Conservation (phyloP, 768 basidiomycete genomes). For the Calocera viscosa region DNA sequence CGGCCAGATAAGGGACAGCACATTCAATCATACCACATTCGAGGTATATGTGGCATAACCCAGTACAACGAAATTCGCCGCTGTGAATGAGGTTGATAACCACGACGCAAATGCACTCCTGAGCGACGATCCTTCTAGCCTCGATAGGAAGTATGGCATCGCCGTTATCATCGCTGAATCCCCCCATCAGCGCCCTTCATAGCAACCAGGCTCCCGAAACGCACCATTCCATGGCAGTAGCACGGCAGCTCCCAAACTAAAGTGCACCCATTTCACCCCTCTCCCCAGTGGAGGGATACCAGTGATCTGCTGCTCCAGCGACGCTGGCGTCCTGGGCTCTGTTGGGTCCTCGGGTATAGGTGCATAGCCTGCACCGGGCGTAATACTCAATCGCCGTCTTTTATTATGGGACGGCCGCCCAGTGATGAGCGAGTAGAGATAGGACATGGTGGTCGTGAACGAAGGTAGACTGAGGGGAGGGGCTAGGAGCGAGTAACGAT, state of each 20-base stretch:
- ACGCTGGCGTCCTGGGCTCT: not conserved
- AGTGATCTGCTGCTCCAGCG: not conserved
- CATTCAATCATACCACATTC: constrained; percentile 40
- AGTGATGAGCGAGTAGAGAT: not conserved
- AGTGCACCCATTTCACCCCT: constrained; percentile 41
- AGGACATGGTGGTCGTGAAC: not conserved
- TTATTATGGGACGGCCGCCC: not conserved
- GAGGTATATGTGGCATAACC: constrained; percentile 60
- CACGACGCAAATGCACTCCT: constrained; percentile 52
- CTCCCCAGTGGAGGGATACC: not conserved
- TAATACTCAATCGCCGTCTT: not conserved
- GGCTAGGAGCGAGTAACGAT: not conserved
- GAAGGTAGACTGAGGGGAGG: not conserved
- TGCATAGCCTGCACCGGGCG: not conserved
- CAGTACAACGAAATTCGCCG: constrained; percentile 54
- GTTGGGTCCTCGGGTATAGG: not conserved
- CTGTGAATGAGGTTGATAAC: constrained; percentile 47
- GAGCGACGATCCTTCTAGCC: constrained; percentile 48
- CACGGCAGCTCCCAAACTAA: constrained; percentile 63
- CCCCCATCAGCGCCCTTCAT: not conserved
- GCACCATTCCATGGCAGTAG: constrained; percentile 85
- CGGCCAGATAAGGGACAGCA: not conserved
- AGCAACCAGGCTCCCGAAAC: constrained; percentile 17
- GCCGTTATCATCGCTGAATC: constrained; percentile 72
- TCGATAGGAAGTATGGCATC: constrained; percentile 64